Base-by-base conservation (phyloP, 352 stramenopile species). In the Globisporangium barbulae region DNA sequence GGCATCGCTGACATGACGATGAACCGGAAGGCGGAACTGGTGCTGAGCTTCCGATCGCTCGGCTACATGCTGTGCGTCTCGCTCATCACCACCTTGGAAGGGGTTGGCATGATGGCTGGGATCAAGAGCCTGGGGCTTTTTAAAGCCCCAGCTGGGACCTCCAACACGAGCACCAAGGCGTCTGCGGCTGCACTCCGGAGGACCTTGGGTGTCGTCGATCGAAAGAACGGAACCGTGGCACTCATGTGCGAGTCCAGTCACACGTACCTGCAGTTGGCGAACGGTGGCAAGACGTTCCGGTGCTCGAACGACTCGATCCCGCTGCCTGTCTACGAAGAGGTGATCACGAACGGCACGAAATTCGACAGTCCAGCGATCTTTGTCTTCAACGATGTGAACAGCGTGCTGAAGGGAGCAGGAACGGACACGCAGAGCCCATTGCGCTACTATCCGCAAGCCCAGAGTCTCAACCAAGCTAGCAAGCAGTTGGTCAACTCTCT, bases 271-370 rank as follows among this genome's bases (percentile, higher is more conserved):
- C 75, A 85, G 37, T 53, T 55, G 15, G 41, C 69, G 33, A 72
- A 67, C 13, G 56, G 69, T 17, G 57, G 57, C 12, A 30, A 67
- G 39, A 22, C 53, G 28, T 88, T 81, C 55, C 59, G 53, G 3
- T 88, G 78, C 47, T 85, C 76, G 6, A 88, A 88, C 44, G 58
- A 70, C 1, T 73, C 72, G 3, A 72, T 84, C n/a, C 44, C 57
- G 25, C 50, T 83, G 53, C 74, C 72, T 1, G 52, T 88, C 39
- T 71, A 72, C 25, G n/a, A 69, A 35, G 62, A 69, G 22, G 53
- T 69, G 17, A 74, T 64, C 44, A 56, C 57, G 6, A 78, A 75
- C 13, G 67, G 67, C 3, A 68, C 50, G 0, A 48, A 47, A 15
- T 53, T 56, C 52, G 76, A 63, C 25, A 61, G 66, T 0, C 48